Evolutionary conservation across 306 rosid genomes (phyloP), one percentile per base, ranked within the genome.

Genomic region (Pachyrhizus erosus): DNA sequence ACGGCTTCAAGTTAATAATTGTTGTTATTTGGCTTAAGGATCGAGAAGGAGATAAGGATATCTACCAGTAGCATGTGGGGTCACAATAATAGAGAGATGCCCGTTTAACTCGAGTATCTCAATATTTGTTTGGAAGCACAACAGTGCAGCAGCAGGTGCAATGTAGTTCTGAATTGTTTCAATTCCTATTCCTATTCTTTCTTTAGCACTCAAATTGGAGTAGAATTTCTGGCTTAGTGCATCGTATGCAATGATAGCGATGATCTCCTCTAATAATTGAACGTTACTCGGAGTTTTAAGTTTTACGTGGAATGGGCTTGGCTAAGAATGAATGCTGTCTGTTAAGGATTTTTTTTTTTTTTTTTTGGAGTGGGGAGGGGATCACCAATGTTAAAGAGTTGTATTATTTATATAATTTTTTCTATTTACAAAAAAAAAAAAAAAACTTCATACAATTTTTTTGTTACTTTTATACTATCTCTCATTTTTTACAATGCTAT

Each of bases 81-180:
- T 15, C 70, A 64, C 70, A 64, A 33, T 64, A 15, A 31, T 64
- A 17, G 45, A 31, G 43, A 64, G 43, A 33, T 64, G 7, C 43
- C 43, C 43, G 13, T 29, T 64, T 29, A 31, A 62, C 70, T 31
- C 40, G 43, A 62, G 23, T 62, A 62, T 62, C 70, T 62, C 70
- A 62, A 31, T 1, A 62, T 62, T 62, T 64, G 70, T 64, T 64
- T 64, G 45, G 24, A 64, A 64, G 13, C 70, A 31, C 45, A 31
- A 29, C 39, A 27, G 14, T 62, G 21, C 42, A 29, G 21, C 42
- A 29, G 11, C 70, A 15, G 62, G 67, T 39, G 24, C 11, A 60
- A 60, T 58, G 29, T 58, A 24, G 6, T 60, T 5, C 8, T 2
- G 2, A 58, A 58, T 24, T 58, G 18, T 18, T 26, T n/a, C 60